phyloP scores from a whole-genome alignment of 768 basidiomycete genomes.

The Mycena metata region DNA sequence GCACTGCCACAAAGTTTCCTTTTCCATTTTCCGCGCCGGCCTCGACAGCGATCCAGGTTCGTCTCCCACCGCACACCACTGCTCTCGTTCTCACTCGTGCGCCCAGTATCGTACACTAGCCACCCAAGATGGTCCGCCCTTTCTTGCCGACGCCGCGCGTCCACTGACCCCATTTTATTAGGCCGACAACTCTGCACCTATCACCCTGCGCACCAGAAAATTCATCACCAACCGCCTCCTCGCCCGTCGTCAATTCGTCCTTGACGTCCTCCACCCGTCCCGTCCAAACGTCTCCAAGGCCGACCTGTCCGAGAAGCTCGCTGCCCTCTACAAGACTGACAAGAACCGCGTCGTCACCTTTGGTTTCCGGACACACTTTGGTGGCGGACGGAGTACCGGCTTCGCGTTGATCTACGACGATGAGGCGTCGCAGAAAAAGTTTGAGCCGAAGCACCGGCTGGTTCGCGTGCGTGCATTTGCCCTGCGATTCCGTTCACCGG shows the following conservation, averaged over 20 bases:
- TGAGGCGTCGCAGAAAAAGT: conserved; percentile 94
- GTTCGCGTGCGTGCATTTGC: conserved; percentile 79
- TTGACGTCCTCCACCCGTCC: conserved; percentile 96
- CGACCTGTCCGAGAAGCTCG: conserved; percentile 94
- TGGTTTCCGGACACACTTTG: conserved; percentile 95
- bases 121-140: conserved; percentile 53
- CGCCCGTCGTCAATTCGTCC: conserved; percentile 94
- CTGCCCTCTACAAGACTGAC: conserved; percentile 92
- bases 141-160: not conserved
- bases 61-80: conserved; percentile 16
- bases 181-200: conserved; percentile 85
- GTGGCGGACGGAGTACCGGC: conserved; percentile 97
- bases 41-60: conserved; percentile 46
- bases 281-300: conserved; percentile 94
- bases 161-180: conserved; percentile 47
- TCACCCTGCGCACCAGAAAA: conserved; percentile 98
- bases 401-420: conserved; percentile 99
- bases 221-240: conserved; percentile 99
- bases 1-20: too few species aligned
- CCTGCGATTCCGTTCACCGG: conserved; percentile 10
- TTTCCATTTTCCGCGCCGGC: conserved; percentile 52
- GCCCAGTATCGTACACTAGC: conserved; percentile 40
- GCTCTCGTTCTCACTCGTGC: conserved; percentile 8
- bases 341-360: conserved; percentile 93
- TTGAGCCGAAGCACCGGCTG: conserved; percentile 96